Conservation (phyloP, 2,329 filamentous ascomycete genomes). For the Neofusicoccum cordaticola region DNA sequence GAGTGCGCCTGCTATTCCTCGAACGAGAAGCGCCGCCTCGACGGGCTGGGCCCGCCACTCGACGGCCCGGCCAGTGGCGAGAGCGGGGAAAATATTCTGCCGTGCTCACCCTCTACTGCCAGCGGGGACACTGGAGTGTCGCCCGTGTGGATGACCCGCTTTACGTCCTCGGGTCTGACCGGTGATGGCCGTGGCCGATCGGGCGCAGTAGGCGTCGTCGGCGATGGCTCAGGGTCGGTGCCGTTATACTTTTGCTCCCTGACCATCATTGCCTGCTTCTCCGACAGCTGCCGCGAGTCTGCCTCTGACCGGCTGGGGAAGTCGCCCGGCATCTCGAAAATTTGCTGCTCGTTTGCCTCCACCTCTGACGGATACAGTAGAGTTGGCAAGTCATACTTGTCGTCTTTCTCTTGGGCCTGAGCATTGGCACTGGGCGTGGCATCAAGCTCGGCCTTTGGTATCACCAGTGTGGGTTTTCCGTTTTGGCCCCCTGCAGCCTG, state of each 20-base stretch:
- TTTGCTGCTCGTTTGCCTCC: conserved; percentile 34
- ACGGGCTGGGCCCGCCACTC: conserved; percentile 21
- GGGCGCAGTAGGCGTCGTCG: conserved; percentile 11
- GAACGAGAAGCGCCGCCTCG: conserved; percentile 35
- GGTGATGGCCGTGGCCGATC: conserved; percentile 8
- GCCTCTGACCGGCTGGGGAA: conserved; percentile 54
- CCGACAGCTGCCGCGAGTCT: conserved; percentile 45
- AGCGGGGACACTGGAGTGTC: conserved; percentile 7
- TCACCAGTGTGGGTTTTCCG: conserved; percentile 29
- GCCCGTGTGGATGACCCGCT: conserved; percentile 7
- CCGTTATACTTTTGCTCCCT: conserved; percentile 48
- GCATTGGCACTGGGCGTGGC: background rate
- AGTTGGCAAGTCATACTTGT: background rate
- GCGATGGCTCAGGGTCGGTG: conserved; percentile 30
- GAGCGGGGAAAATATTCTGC: conserved; percentile 23
- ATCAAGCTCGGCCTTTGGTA: conserved; percentile 46
- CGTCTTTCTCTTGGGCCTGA: background rate
- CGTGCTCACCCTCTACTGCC: background rate
- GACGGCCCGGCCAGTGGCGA: conserved; percentile 31
- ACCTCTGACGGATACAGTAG: conserved; percentile 25
- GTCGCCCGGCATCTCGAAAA: conserved; percentile 55
- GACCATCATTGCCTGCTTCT: conserved; percentile 48
- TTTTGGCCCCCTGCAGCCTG: background rate
- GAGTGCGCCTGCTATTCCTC: conserved; percentile 8
- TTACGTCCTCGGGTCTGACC: conserved; percentile 11